phyloP scores from a whole-genome alignment of 2,329 filamentous ascomycete genomes.

The Cercospora zeina region DNA sequence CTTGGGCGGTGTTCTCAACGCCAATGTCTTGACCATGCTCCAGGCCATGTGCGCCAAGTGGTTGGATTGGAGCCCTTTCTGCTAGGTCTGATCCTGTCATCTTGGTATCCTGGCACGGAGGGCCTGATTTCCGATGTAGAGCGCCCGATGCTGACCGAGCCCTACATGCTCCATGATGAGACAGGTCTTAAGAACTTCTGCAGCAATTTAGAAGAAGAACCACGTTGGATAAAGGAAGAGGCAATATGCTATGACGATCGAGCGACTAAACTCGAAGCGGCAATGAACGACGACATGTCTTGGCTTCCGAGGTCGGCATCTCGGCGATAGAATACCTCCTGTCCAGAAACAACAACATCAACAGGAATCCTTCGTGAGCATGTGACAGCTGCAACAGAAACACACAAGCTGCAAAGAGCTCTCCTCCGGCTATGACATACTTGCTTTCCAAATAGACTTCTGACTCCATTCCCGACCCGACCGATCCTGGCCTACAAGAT shows the following conservation, averaged over 20 bases:
- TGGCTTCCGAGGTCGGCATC: slow-evolving; percentile 4
- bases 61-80: neutral
- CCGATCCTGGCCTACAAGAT: neutral
- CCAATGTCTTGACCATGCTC: neutral
- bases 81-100: slow-evolving; percentile 4
- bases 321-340: neutral
- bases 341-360: neutral
- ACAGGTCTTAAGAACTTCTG: neutral
- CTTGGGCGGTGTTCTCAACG: neutral
- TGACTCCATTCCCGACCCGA: slow-evolving; percentile 7
- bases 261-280: neutral
- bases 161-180: neutral
- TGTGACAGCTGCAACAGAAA: neutral
- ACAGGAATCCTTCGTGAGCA: neutral
- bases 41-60: neutral
- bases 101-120: no score
- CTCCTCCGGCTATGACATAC: neutral
- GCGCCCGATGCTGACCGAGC: slow-evolving; percentile 6
- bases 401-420: neutral
- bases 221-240: slow-evolving; percentile 2
- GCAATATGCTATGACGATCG: neutral
- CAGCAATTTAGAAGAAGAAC: neutral
- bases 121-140: no score
- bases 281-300: slow-evolving; percentile 3
- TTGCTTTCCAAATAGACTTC: neutral